Evolutionary conservation across 768 basidiomycete genomes (phyloP).

Genomic region (Mycena epipterygia): DNA sequence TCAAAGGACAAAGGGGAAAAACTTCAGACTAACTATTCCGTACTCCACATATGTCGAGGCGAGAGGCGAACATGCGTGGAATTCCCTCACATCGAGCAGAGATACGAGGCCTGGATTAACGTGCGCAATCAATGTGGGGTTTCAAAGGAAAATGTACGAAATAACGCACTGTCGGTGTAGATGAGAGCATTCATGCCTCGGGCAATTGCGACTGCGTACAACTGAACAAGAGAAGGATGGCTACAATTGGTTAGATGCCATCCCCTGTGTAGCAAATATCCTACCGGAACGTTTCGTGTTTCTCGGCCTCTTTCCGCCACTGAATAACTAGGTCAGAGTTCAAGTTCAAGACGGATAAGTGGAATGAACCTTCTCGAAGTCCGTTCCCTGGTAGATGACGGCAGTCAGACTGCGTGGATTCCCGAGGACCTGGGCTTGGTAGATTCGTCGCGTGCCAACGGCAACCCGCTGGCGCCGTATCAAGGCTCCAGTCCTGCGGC

Average conservation of each 20-base stretch:
- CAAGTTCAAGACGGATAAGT: neutral
- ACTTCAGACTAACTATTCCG: neutral
- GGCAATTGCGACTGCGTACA: neutral
- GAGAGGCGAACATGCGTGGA: neutral
- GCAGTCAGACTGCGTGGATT: neutral
- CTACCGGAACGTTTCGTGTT: conserved; percentile 14
- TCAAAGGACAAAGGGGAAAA: neutral
- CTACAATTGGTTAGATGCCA: neutral
- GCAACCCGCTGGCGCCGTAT: neutral
- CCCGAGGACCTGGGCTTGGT: neutral
- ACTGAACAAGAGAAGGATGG: neutral
- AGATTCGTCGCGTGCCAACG: neutral
- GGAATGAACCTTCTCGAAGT: neutral
- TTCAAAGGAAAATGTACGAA: neutral
- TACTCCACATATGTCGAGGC: neutral
- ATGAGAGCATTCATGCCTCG: neutral
- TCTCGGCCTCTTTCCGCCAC: neutral
- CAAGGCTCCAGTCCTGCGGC: neutral
- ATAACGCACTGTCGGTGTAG: neutral
- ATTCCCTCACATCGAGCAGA: conserved; percentile 1
- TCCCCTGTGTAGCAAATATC: neutral
- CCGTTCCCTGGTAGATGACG: neutral
- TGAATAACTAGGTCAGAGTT: neutral
- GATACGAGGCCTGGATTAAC: neutral
- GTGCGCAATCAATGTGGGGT: neutral